Conservation (phyloP, 2,329 filamentous ascomycete genomes). For the Colletotrichum sp. region DNA sequence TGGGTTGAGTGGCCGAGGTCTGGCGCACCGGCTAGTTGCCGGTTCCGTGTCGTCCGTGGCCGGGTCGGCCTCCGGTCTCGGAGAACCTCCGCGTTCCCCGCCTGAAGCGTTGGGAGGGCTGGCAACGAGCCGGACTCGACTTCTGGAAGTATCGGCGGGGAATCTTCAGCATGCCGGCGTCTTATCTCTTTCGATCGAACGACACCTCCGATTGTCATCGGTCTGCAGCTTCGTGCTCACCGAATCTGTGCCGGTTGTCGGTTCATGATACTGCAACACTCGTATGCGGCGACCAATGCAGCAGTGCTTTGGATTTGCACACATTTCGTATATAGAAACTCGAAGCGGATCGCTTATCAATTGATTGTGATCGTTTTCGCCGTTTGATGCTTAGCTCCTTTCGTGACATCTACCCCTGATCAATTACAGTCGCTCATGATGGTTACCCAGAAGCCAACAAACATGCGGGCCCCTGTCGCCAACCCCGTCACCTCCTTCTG, state of each 20-base stretch:
- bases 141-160: not conserved
- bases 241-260: not conserved
- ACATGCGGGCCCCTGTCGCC: not conserved
- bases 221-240: not conserved
- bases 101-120: not conserved
- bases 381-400: not conserved
- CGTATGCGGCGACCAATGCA: not conserved
- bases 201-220: not conserved
- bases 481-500: not conserved
- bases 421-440: not conserved
- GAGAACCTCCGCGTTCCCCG: not conserved
- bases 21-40: constrained; percentile 9
- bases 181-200: not conserved
- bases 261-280: not conserved
- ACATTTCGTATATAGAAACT: not conserved
- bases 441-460: not conserved
- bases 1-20: not conserved
- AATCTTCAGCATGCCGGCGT: not conserved
- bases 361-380: not conserved
- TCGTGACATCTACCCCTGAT: not conserved
- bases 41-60: not conserved
- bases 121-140: not conserved
- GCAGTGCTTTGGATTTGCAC: not conserved
- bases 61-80: constrained; percentile 13
- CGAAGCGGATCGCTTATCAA: not conserved